phyloP scores from a whole-genome alignment of 768 basidiomycete genomes.

The Serendipita sp. region DNA sequence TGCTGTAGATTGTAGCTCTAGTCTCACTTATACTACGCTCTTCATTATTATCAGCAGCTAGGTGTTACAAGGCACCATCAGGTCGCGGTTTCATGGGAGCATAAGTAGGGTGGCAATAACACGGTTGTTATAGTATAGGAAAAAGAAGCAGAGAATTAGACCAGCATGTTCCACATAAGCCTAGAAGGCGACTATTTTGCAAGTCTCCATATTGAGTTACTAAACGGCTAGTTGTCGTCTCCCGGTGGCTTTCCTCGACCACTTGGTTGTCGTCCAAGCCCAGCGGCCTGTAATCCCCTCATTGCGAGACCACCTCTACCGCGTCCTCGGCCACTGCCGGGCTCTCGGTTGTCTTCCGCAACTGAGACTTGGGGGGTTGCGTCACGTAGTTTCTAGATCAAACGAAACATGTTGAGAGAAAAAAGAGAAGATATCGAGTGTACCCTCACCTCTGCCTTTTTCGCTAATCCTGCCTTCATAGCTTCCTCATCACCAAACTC shows the following conservation, averaged over 20 bases:
- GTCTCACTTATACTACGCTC: not conserved
- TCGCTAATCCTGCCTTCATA: slow-evolving; percentile 64
- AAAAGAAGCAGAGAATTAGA: too few species aligned
- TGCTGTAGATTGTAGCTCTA: not conserved
- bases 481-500: slow-evolving; percentile 81
- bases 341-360: slow-evolving; percentile 38
- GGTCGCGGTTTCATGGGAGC: too few species aligned
- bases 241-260: not conserved
- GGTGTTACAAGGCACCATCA: too few species aligned
- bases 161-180: too few species aligned
- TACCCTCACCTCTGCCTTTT: slow-evolving; percentile 47
- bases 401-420: not conserved
- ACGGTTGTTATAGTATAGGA: too few species aligned
- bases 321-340: slow-evolving; percentile 30
- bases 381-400: slow-evolving; percentile 51
- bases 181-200: too few species aligned
- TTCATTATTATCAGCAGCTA: too few species aligned
- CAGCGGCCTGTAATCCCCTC: slow-evolving; percentile 52
- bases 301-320: slow-evolving; percentile 38
- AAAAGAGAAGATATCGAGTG: slow-evolving; percentile 9
- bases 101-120: too few species aligned
- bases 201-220: not conserved
- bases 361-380: slow-evolving; percentile 48
- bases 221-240: not conserved
- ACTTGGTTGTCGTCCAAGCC: slow-evolving; percentile 23